A percentile compares a stretch with the other conserved stretches of the same genome.
These are phyloP conservation scores for Pleomassaria siparia DNA, from an alignment of 2,329 filamentous ascomycete genomes.

Conservation along the genomic window DNA sequence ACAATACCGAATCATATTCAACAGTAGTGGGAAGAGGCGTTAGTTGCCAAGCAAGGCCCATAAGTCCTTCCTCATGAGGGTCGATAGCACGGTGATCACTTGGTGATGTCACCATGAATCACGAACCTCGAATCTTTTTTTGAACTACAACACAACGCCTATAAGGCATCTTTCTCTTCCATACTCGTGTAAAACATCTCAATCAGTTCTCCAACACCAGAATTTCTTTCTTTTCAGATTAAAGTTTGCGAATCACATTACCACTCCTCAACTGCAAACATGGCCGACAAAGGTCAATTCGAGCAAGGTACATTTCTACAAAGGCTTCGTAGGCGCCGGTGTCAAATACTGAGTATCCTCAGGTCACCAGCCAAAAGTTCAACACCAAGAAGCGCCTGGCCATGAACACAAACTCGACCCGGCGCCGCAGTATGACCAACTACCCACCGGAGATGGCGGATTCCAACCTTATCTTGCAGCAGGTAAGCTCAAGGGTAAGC, in stretches of 20 bases:
- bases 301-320: conserved; percentile 31
- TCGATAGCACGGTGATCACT: neutral
- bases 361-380: conserved; percentile 54
- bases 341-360: too few relatives aligned
- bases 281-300: conserved; percentile 38
- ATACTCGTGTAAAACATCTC: too few relatives aligned
- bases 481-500: conserved; percentile 73
- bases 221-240: too few relatives aligned
- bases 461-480: conserved; percentile 73
- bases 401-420: conserved; percentile 59
- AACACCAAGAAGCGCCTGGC: conserved; percentile 56
- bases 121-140: conserved; percentile 2
- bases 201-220: too few relatives aligned
- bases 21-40: too few relatives aligned
- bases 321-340: too few relatives aligned
- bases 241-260: neutral
- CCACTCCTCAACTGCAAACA: conserved; percentile 5
- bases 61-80: neutral
- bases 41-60: too few relatives aligned
- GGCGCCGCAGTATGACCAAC: conserved; percentile 62
- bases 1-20: too few relatives aligned
- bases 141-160: neutral
- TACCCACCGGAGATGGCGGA: conserved; percentile 68
- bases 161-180: neutral
- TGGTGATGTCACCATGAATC: conserved; percentile 10